phyloP scores from a whole-genome alignment of 1,284 basidiomycete genomes.

The Ustilago vetiveriae region DNA sequence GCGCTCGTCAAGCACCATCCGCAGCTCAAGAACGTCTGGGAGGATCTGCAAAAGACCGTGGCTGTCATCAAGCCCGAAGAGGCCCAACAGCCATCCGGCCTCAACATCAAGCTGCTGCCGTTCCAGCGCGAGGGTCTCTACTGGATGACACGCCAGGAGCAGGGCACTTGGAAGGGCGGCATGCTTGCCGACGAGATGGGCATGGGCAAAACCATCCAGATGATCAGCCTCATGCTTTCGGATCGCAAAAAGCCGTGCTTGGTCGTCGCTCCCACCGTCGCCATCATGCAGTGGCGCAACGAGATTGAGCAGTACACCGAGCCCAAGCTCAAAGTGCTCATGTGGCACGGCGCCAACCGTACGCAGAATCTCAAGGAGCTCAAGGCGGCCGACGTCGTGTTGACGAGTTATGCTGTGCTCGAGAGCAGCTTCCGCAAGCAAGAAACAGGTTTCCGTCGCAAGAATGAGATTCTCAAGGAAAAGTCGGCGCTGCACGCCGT shows the following conservation, averaged over 20 bases:
- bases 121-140: slow-evolving; percentile 89
- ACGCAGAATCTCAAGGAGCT: slow-evolving; percentile 75
- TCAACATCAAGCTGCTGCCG: slow-evolving; percentile 73
- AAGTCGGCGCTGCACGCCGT: slow-evolving; percentile 85
- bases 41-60: slow-evolving; percentile 74
- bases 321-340: slow-evolving; percentile 73
- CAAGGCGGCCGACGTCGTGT: slow-evolving; percentile 83
- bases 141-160: slow-evolving; percentile 97
- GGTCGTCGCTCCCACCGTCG: slow-evolving; percentile 89
- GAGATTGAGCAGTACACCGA: slow-evolving; percentile 77
- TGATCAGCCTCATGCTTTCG: slow-evolving; percentile 86
- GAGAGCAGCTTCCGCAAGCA: slow-evolving; percentile 95
- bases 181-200: slow-evolving; percentile 90
- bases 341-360: slow-evolving; percentile 87
- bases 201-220: slow-evolving; percentile 99
- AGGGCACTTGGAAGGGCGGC: slow-evolving; percentile 86
- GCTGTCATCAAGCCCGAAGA: slow-evolving; percentile 73
- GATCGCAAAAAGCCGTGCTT: slow-evolving; percentile 83
- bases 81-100: slow-evolving; percentile 76
- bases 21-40: slow-evolving; percentile 87
- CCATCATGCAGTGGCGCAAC: slow-evolving; percentile 98
- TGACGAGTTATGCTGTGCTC: slow-evolving; percentile 75
- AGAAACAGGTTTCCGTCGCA: slow-evolving; percentile 87
- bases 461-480: slow-evolving; percentile 86
- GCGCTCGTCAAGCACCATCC: slow-evolving; percentile 67